These are phyloP conservation scores for Echinochloa phyllopogon DNA, from an alignment of 176 grass and related monocot species.

Conservation along the genomic window DNA sequence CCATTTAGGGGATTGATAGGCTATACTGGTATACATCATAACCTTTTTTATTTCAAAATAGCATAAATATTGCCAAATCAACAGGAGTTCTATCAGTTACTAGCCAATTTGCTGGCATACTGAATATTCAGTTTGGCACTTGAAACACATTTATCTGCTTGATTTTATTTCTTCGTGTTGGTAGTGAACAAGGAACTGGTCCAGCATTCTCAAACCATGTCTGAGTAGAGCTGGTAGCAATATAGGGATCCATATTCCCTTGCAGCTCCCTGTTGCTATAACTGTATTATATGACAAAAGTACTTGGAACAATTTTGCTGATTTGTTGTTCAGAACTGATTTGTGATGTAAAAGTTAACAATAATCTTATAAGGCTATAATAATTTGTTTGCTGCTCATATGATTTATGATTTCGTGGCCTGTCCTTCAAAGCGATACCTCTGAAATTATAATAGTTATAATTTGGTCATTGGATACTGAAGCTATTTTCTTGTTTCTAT, in stretches of 20 bases:
- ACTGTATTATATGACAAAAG: not conserved
- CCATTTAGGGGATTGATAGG: not conserved
- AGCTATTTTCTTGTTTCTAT: constrained; percentile 24
- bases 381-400: not conserved
- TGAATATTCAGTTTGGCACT: constrained; percentile 26
- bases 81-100: not conserved
- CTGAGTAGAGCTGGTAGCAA: not conserved
- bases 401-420: not conserved
- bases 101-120: not conserved
- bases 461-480: constrained; percentile 37
- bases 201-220: not conserved
- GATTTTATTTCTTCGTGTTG: not conserved
- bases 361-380: not conserved
- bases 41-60: not conserved
- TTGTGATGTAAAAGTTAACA: constrained; percentile 18
- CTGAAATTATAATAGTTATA: not conserved
- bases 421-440: not conserved
- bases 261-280: not conserved
- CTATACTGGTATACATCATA: not conserved
- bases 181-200: constrained; percentile 13
- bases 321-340: constrained; percentile 2
- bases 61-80: not conserved
- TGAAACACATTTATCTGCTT: not conserved
- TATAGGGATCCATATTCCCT: not conserved
- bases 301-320: not conserved